phyloP scores from a whole-genome alignment of 176 grass and related monocot genomes.

The Pharus latifolius region DNA sequence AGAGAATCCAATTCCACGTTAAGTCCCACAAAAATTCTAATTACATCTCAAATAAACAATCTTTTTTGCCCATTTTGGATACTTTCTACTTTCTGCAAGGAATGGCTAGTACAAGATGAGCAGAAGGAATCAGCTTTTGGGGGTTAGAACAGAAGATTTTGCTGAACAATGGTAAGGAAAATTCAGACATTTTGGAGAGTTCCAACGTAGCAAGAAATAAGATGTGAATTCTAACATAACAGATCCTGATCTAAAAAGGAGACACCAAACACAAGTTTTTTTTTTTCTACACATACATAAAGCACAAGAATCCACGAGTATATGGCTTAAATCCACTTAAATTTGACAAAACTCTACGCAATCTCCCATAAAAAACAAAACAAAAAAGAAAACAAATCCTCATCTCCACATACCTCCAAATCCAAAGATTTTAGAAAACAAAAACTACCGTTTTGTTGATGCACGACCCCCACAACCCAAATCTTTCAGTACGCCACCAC shows the following conservation, averaged over 20 bases:
- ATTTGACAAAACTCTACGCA: neutral
- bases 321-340: neutral
- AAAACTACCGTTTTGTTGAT: neutral
- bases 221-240: too few species aligned
- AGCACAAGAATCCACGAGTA: neutral
- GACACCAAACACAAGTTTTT: neutral
- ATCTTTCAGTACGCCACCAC: neutral
- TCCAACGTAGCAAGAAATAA: too few species aligned
- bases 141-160: neutral
- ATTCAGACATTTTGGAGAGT: too few species aligned
- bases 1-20: constrained; percentile 39
- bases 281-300: neutral
- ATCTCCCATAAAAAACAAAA: neutral
- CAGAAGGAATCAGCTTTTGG: too few species aligned
- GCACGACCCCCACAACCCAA: neutral
- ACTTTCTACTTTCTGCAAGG: too few species aligned
- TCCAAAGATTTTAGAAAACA: neutral
- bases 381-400: neutral
- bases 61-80: too few species aligned
- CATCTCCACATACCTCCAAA: neutral
- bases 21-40: too few species aligned
- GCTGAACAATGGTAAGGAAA: neutral
- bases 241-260: constrained; percentile 3
- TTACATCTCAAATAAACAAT: too few species aligned
- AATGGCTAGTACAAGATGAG: too few species aligned